phyloP scores from a whole-genome alignment of 2,329 filamentous ascomycete species.

The Apiospora rasikravindrae region DNA sequence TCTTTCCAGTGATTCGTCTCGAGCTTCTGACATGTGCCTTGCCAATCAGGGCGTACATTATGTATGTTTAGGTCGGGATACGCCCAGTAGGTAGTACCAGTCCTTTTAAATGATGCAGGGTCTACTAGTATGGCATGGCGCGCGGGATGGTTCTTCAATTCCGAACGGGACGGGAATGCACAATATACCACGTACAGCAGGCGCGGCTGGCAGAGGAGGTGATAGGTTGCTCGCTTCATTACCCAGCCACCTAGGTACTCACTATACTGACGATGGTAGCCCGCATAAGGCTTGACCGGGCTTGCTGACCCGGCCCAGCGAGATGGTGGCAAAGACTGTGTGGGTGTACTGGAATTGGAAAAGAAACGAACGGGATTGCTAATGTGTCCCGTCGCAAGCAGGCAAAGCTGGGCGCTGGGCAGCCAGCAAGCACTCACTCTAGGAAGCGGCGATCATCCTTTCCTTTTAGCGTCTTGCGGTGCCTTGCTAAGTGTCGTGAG shows the following conservation, averaged over 20 bases:
- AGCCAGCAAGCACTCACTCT: not conserved
- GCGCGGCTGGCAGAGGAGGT: not conserved
- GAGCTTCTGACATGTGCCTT: not conserved
- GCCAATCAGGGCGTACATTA: conserved; percentile 1
- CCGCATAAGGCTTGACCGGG: not conserved
- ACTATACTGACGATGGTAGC: not conserved
- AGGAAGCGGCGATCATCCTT: conserved; percentile 1
- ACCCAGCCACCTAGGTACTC: not conserved
- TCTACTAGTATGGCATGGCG: conserved; percentile 3
- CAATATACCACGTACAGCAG: not conserved
- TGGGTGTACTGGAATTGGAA: not conserved
- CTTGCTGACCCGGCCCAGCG: not conserved
- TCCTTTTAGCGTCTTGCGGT: not conserved
- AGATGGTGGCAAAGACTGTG: not conserved
- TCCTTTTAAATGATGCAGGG: not conserved
- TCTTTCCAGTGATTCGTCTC: not conserved
- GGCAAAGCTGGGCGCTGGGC: not conserved
- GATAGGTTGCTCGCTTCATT: not conserved
- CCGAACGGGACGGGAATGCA: conserved; percentile 12
- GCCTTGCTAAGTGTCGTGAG: not conserved
- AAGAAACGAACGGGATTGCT: not conserved
- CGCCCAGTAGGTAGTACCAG: not conserved
- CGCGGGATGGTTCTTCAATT: conserved; percentile 11
- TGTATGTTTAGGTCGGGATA: not conserved
- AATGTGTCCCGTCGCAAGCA: not conserved